A percentile compares a stretch with the other conserved stretches of the same genome.
phyloP scores from a whole-genome alignment of 768 basidiomycete species.

The Dentipellis fragilis region DNA sequence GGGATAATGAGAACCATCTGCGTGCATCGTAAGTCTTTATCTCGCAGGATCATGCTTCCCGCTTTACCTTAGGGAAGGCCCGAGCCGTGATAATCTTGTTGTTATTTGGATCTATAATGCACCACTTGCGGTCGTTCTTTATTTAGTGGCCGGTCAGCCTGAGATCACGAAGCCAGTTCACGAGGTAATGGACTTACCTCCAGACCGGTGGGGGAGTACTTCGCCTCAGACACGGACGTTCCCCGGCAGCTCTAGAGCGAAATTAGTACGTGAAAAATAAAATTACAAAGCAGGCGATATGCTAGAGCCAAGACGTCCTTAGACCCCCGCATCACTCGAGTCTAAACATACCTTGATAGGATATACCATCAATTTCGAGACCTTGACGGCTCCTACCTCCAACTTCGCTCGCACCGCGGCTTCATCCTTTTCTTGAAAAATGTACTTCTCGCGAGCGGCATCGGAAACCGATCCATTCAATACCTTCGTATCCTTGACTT shows the following conservation, averaged over 20 bases:
- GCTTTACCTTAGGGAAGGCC: conserved; percentile 43
- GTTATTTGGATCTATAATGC: conserved; percentile 48
- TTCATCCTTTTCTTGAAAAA: not conserved
- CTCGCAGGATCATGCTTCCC: not conserved
- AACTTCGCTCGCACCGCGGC: not conserved
- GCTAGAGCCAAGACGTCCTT: not conserved
- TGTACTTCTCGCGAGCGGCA: too few species aligned
- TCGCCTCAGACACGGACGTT: not conserved
- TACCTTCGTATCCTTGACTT: too few species aligned
- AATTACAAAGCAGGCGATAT: too few species aligned
- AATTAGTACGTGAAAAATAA: too few species aligned
- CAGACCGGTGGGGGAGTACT: not conserved
- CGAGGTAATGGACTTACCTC: not conserved
- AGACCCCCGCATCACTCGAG: not conserved
- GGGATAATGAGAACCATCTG: conserved; percentile 66
- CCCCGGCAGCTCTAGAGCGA: conserved; percentile 1
- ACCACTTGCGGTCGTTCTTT: conserved; percentile 67
- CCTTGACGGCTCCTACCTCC: not conserved
- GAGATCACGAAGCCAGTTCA: not conserved
- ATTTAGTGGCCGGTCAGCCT: not conserved
- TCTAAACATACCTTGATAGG: conserved; percentile 3
- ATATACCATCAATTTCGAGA: not conserved
- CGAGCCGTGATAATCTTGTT: conserved; percentile 58
- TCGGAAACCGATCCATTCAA: too few species aligned
- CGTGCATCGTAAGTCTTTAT: not conserved